phyloP scores from a whole-genome alignment of 352 stramenopile genomes.

The Elongisporangium undulatum region DNA sequence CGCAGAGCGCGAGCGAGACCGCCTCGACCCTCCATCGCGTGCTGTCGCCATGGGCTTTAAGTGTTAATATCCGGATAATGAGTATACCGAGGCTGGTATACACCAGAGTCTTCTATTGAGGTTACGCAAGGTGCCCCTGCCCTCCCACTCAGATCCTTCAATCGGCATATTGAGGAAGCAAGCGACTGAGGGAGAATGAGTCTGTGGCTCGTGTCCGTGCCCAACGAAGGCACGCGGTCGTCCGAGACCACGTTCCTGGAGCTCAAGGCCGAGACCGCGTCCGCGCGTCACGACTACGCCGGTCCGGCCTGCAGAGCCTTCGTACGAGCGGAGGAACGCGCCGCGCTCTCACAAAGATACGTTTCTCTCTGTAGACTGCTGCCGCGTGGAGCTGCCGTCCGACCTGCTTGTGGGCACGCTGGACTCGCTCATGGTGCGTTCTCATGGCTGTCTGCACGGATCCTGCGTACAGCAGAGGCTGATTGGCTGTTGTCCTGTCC shows the following conservation, averaged over 20 bases:
- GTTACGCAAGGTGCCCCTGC: background rate
- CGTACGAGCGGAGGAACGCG: background rate
- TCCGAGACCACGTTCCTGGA: constrained; percentile 83
- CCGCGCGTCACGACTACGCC: constrained; percentile 75
- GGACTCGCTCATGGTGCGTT: constrained; percentile 94
- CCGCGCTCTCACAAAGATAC: constrained; percentile 3
- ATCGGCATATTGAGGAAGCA: constrained; percentile 4
- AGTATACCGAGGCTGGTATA: background rate
- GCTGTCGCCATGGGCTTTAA: background rate
- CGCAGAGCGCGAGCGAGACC: background rate
- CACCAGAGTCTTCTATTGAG: background rate
- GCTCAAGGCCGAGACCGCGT: constrained; percentile 82
- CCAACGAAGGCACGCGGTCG: constrained; percentile 79
- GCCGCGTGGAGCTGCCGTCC: constrained; percentile 88
- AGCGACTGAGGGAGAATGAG: constrained; percentile 21
- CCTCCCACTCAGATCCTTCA: background rate
- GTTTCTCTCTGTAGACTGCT: constrained; percentile 40
- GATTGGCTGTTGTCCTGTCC: constrained; percentile 1
- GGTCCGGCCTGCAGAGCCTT: constrained; percentile 19
- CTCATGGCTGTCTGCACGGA: background rate
- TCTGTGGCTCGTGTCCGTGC: constrained; percentile 80
- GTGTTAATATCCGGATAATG: background rate
- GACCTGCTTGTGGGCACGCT: constrained; percentile 96
- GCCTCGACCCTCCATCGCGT: background rate
- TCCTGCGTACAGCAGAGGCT: background rate